Conservation (phyloP, 2,329 filamentous ascomycete genomes). For the Dothiorella sarmentorum region DNA sequence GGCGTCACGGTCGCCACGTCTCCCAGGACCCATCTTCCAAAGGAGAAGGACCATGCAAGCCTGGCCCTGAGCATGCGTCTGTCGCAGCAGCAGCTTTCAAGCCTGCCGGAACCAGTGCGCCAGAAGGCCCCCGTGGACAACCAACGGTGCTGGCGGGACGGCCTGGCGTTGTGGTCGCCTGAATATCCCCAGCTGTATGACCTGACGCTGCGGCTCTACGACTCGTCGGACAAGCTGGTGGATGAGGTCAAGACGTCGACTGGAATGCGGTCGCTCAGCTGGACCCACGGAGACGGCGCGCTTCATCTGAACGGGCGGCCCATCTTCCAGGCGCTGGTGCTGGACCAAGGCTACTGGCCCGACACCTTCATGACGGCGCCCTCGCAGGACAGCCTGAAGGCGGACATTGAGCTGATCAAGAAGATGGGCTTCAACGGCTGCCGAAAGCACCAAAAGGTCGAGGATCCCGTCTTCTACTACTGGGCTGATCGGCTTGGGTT, state of each 20-base stretch:
- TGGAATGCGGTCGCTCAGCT: conserved; percentile 59
- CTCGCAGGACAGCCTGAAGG: conserved; percentile 47
- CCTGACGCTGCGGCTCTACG: conserved; percentile 50
- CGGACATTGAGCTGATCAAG: conserved; percentile 56
- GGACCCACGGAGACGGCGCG: conserved; percentile 56
- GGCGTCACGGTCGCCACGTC: conserved; percentile 48
- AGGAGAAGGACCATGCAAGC: conserved; percentile 48
- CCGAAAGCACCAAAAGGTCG: conserved; percentile 63
- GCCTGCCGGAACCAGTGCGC: conserved; percentile 39
- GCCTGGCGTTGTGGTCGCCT: conserved; percentile 61
- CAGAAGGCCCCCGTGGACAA: conserved; percentile 37
- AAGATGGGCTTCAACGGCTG: conserved; percentile 63
- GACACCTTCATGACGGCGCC: conserved; percentile 59
- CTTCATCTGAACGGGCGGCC: conserved; percentile 59
- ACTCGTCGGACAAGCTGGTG: conserved; percentile 41
- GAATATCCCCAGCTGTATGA: conserved; percentile 57
- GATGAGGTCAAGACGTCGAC: conserved; percentile 60
- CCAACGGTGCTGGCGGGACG: conserved; percentile 48
- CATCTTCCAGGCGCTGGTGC: conserved; percentile 58
- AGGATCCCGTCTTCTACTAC: conserved; percentile 59
- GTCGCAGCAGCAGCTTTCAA: conserved; percentile 39
- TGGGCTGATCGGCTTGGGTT: conserved; percentile 60
- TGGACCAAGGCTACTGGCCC: conserved; percentile 65
- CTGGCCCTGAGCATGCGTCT: conserved; percentile 52
- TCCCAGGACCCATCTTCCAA: conserved; percentile 43